Evolutionary conservation across 345 rosid genomes (phyloP).

Genomic region (Eucalyptus virginea): DNA sequence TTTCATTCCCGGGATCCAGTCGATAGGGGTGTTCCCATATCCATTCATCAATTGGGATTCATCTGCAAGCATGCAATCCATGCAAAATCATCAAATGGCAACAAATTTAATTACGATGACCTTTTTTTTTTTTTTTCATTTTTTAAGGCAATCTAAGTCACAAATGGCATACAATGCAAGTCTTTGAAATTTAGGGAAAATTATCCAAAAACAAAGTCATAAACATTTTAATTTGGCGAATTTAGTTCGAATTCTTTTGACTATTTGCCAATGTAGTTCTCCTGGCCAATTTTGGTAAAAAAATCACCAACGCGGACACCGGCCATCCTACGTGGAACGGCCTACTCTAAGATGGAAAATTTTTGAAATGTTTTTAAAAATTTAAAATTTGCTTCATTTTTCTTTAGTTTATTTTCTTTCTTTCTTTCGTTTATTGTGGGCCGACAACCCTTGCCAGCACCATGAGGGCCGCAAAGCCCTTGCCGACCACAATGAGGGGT

Average conservation of each 20-base stretch:
- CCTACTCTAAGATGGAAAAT: neutral
- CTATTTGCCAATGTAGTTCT: no score
- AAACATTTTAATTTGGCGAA: neutral
- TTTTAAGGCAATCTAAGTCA: neutral
- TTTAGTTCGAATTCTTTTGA: no score
- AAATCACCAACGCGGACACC: rapidly evolving
- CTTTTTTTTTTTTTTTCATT: neutral
- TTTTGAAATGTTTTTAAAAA: no score
- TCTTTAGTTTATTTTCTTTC: no score
- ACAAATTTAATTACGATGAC: neutral
- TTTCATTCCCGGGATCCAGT: neutral
- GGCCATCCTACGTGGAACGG: rapidly evolving
- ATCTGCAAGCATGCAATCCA: neutral
- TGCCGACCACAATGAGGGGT: neutral
- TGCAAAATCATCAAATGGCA: neutral
- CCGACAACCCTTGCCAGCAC: neutral
- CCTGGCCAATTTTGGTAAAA: neutral
- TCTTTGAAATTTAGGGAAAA: neutral
- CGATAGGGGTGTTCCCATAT: neutral
- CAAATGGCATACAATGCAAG: neutral
- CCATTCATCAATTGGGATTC: neutral
- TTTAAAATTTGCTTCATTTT: no score
- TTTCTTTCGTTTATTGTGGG: neutral
- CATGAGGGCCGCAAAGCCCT: neutral
- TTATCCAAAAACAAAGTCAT: neutral